Evolutionary conservation across 202 grass and related monocot species (phyloP).

Genomic region (Carex sylvatica): DNA sequence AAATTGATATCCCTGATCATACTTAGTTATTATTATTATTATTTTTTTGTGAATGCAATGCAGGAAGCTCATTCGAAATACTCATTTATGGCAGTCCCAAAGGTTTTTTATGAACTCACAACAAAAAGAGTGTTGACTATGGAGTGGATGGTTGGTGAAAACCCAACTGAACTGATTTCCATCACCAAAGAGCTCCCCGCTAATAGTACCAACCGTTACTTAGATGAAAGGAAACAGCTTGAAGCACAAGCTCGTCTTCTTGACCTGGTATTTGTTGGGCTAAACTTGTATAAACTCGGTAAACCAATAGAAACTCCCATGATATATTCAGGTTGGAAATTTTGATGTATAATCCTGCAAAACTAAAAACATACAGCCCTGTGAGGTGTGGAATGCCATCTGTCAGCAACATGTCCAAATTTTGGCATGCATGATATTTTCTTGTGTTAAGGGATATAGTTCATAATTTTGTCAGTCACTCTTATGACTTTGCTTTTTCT

Average conservation of each 20-base stretch:
- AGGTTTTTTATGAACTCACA: conserved; percentile 66
- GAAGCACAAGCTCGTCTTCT: conserved; percentile 70
- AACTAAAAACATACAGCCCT: neutral
- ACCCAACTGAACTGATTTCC: conserved; percentile 68
- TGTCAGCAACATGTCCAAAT: neutral
- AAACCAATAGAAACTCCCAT: neutral
- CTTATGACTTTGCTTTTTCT: neutral
- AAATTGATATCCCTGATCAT: neutral
- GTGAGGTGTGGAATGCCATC: neutral
- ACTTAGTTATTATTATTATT: neutral
- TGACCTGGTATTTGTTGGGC: conserved; percentile 63
- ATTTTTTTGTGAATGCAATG: conserved; percentile 15
- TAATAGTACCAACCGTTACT: conserved; percentile 1
- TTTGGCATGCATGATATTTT: neutral
- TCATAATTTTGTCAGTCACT: neutral
- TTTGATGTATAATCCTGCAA: neutral
- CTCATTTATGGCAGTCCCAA: conserved; percentile 76
- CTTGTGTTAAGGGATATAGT: neutral
- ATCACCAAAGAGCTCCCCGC: conserved; percentile 50
- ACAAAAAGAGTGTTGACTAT: conserved; percentile 88
- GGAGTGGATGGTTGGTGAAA: conserved; percentile 88
- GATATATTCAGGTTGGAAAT: neutral
- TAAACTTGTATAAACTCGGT: neutral
- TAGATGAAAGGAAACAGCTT: conserved; percentile 48
- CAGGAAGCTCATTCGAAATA: conserved; percentile 85